A percentile compares a stretch with the other conserved stretches of the same genome.
Evolutionary conservation across 495 filamentous ascomycete species (phyloP).

Genomic region (Xylaria cubensis): DNA sequence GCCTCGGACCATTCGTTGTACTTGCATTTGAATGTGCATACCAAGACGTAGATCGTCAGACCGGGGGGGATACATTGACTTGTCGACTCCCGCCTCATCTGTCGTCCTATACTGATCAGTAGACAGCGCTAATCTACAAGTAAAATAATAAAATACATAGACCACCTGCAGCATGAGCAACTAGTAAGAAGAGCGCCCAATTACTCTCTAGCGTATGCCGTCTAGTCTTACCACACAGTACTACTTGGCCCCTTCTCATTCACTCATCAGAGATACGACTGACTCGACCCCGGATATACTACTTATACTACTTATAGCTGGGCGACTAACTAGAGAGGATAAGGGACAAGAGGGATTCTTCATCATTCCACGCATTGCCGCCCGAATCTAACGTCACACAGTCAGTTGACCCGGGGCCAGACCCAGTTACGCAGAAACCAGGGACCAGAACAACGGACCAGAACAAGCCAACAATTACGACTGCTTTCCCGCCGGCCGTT

Average conservation of each 20-base stretch:
- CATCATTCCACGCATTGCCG: slow-evolving; percentile 23
- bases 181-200: background rate
- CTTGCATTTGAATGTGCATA: slow-evolving; percentile 8
- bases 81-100: slow-evolving; percentile 7
- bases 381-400: slow-evolving; percentile 19
- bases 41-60: slow-evolving; percentile 20
- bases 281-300: slow-evolving; percentile 18
- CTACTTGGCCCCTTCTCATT: slow-evolving; percentile 12
- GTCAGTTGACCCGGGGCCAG: slow-evolving; percentile 5
- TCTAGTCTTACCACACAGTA: background rate
- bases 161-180: background rate
- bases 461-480: slow-evolving; percentile 6
- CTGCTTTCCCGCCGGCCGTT: background rate
- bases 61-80: slow-evolving; percentile 6
- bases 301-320: background rate
- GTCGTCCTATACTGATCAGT: too few relatives aligned
- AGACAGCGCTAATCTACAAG: background rate
- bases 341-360: background rate
- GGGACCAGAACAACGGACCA: slow-evolving; percentile 1
- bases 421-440: slow-evolving; percentile 17
- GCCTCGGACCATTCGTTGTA: slow-evolving; percentile 19
- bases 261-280: background rate
- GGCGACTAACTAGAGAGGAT: background rate
- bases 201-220: background rate
- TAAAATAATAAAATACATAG: too few relatives aligned